These are phyloP conservation scores for Saturnispora sanitii DNA, from an alignment of 805 yeast species.

Conservation along the genomic window DNA sequence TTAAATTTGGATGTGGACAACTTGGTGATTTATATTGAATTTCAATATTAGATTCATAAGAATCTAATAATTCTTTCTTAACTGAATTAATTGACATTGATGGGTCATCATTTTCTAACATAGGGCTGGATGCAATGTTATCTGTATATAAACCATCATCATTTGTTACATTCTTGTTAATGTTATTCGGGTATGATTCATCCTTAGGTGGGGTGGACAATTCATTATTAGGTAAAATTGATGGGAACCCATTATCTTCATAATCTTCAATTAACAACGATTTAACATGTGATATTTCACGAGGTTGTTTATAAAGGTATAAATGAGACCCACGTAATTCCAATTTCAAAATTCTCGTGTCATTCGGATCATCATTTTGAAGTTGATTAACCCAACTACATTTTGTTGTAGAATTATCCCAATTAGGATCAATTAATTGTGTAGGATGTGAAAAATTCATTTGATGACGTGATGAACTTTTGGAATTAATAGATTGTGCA, in stretches of 20 bases:
- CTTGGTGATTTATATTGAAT: conserved; percentile 25
- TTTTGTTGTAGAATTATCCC: conserved; percentile 33
- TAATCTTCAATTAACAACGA: conserved; percentile 3
- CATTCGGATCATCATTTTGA: conserved; percentile 22
- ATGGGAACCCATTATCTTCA: too few species aligned
- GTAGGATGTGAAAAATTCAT: conserved; percentile 4
- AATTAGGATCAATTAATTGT: conserved; percentile 20
- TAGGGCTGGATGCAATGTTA: too few species aligned
- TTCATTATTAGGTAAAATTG: too few species aligned
- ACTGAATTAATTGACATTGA: not conserved
- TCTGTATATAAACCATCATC: too few species aligned
- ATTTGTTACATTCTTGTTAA: too few species aligned
- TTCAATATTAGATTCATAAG: conserved; percentile 4
- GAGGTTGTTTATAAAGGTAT: conserved; percentile 49
- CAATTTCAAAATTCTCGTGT: conserved; percentile 41
- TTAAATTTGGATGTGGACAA: conserved; percentile 56
- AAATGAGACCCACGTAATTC: conserved; percentile 63
- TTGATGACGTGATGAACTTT: not conserved
- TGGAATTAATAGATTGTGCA: not conserved
- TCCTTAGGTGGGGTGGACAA: too few species aligned
- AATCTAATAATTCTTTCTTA: not conserved
- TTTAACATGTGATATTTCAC: conserved; percentile 26
- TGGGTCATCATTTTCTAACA: not conserved
- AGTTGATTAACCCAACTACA: conserved; percentile 54
- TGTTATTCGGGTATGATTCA: too few species aligned